Evolutionary conservation across 2,329 filamentous ascomycete genomes (phyloP).

Genomic region (Metarhizium rileyi): DNA sequence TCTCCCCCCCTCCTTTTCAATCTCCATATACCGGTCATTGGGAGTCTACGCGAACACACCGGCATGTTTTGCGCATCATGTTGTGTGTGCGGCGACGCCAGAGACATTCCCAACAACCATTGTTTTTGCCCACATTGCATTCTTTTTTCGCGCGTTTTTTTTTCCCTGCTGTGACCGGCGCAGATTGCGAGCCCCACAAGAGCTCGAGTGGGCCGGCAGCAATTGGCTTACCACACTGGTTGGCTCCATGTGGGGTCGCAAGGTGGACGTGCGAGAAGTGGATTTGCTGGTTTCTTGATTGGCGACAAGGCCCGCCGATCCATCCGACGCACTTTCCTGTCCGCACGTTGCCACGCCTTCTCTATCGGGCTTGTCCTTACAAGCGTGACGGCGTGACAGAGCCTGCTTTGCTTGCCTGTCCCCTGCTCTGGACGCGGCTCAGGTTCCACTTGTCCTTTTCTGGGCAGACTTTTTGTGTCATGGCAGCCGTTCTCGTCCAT

Average conservation of each 20-base stretch:
- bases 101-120: constrained; percentile 3
- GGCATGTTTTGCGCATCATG: not conserved
- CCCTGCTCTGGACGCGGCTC: not conserved
- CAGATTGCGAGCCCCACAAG: constrained; percentile 25
- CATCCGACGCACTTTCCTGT: constrained; percentile 11
- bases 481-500: not conserved
- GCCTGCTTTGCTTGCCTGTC: not conserved
- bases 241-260: constrained; percentile 14
- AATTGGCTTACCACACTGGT: constrained; percentile 18
- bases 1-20: not conserved
- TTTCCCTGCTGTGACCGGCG: constrained; percentile 12
- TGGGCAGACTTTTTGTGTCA: not conserved
- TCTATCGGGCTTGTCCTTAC: too few relatives aligned
- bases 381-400: too few relatives aligned
- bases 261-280: not conserved
- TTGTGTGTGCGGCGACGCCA: not conserved
- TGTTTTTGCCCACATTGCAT: constrained; percentile 11
- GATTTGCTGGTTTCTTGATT: not conserved
- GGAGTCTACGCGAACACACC: not conserved
- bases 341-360: constrained; percentile 2
- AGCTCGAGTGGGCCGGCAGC: constrained; percentile 18
- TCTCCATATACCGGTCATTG: not conserved
- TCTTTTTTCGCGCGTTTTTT: constrained; percentile 15
- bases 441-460: not conserved
- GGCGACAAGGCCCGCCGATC: constrained; percentile 10